Base-by-base conservation (phyloP, 2,329 filamentous ascomycete genomes). In the Sphaerulina vaccinii region DNA sequence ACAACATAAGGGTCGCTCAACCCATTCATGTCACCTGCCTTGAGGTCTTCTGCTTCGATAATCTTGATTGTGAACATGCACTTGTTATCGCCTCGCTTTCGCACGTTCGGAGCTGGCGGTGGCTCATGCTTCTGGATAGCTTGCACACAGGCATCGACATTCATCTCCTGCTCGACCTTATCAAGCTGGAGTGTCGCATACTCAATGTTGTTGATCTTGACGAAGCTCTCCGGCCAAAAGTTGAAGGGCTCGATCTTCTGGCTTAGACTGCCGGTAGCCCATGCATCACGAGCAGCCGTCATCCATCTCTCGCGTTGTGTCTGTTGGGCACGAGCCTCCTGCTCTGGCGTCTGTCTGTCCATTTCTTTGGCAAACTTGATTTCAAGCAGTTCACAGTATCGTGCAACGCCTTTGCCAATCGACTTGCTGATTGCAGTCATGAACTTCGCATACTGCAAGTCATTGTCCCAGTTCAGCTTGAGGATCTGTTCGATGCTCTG, bases 61-160 rank as follows among this genome's bases (percentile, higher is more conserved):
- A 99, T 91, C 74, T 99, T 99, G 73, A 99, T 91, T 0, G 93
- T 97, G 72, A 99, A 99, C 49, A 96, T 91, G 68, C 95, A 97
- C 68, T 95, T 96, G 57, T 84, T 87, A 36, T 86, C 83, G 41
- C 57, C 60, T 37, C 55, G 54, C 63, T 84, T 86, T 62, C 84
- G 84, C 51, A 81, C 78, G 65, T 79, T 79, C 54, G 83, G 81
- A n/a, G 84, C 83, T 47, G 82, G 78, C 1, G 88, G 85, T 7
- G 88, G 88, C 21, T 88, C 83, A 56, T 87, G 78, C 63, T 81
- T 84, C 40, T 85, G 83, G 44, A 99, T 82, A 13, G 95, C 83
- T 45, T 87, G 85, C 2, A 91, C 91, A 65, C 90, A 96, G 9
- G 81, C 86, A 68, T 99, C 93, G 10, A 95, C 90, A 63, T 96